Conservation (phyloP, 441 rosid species). For the Rhodomyrtus psidioides region DNA sequence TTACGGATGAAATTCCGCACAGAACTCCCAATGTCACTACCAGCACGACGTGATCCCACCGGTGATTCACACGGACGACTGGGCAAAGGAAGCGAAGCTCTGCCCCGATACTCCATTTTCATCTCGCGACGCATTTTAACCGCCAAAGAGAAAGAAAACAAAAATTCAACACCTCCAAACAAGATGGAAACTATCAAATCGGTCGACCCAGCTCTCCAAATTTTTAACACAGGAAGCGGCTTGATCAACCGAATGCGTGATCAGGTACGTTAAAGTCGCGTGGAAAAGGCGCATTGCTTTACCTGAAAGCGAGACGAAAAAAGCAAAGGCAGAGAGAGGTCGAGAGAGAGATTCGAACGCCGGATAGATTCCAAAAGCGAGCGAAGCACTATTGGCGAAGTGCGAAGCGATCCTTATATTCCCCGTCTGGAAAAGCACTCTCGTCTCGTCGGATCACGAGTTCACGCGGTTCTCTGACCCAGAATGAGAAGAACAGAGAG, state of each 20-base stretch:
- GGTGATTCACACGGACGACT: slow-evolving; percentile 1
- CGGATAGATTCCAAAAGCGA: neutral
- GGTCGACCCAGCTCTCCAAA: neutral
- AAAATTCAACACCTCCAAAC: neutral
- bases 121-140: neutral
- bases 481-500: neutral
- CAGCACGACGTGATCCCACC: neutral
- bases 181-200: neutral
- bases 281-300: neutral
- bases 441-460: neutral
- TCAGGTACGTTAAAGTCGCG: neutral
- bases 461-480: neutral
- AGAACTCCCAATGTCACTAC: slow-evolving; percentile 3
- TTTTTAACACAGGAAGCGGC: neutral
- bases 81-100: slow-evolving; percentile 3
- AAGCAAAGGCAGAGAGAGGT: neutral
- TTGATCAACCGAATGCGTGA: neutral
- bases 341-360: neutral
- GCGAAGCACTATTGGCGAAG: neutral
- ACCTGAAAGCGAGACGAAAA: neutral
- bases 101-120: slow-evolving; percentile 6
- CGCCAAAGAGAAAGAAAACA: neutral
- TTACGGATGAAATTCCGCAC: slow-evolving; percentile 12
- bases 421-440: neutral
- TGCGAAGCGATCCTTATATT: neutral